phyloP scores from a whole-genome alignment of 768 basidiomycete genomes.

The Leucocoprinus leucothites region DNA sequence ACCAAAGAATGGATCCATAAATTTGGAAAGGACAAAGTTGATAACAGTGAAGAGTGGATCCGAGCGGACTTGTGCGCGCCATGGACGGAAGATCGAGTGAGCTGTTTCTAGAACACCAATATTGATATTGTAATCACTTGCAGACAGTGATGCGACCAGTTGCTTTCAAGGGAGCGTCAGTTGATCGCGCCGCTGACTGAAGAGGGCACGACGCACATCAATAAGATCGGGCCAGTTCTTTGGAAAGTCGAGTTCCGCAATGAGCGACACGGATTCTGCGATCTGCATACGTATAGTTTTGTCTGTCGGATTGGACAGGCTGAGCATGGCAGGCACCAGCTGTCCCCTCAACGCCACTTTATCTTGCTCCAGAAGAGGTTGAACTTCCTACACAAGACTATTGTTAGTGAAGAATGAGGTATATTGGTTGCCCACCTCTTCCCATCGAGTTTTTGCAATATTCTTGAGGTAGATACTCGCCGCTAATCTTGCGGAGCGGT shows the following conservation, averaged over 20 bases:
- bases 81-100: constrained; percentile 92
- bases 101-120: constrained; percentile 90
- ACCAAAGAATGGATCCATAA: constrained; percentile 80
- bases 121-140: constrained; percentile 80
- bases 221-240: constrained; percentile 83
- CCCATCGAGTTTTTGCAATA: constrained; percentile 83
- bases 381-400: constrained; percentile 55
- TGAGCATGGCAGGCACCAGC: constrained; percentile 90
- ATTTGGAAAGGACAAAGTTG: constrained; percentile 83
- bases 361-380: constrained; percentile 68
- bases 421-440: constrained; percentile 52
- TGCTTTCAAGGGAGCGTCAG: constrained; percentile 50
- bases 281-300: constrained; percentile 79
- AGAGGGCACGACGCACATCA: constrained; percentile 58
- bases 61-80: constrained; percentile 88
- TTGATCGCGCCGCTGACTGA: not conserved
- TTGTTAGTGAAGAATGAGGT: not conserved
- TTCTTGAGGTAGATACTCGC: constrained; percentile 94
- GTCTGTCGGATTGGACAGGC: constrained; percentile 70
- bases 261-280: constrained; percentile 88
- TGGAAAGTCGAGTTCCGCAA: constrained; percentile 93
- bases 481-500: constrained; percentile 73
- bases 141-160: constrained; percentile 81
- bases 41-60: constrained; percentile 87
- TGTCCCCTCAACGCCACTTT: constrained; percentile 69